phyloP scores from a whole-genome alignment of 1,284 basidiomycete genomes.

The Serendipita sp. region DNA sequence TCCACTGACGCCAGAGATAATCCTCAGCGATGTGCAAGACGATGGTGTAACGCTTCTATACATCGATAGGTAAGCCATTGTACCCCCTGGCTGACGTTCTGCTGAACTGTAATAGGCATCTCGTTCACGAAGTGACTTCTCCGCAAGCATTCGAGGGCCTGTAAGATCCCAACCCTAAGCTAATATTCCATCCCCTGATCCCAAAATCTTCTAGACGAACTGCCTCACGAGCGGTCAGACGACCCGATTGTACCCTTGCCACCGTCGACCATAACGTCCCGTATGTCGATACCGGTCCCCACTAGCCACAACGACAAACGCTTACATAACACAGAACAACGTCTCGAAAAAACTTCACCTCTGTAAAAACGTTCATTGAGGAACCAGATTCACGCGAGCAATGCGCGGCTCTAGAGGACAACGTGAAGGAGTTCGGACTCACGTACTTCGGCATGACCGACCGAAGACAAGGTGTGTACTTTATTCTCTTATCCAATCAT shows the following conservation, averaged over 20 bases:
- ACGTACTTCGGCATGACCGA: conserved; percentile 93
- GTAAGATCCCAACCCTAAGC: conserved; percentile 25
- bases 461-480: conserved; percentile 59
- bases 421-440: conserved; percentile 88
- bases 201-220: conserved; percentile 39
- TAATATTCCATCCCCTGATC: conserved; percentile 4
- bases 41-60: conserved; percentile 82
- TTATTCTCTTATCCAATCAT: neutral
- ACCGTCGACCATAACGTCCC: conserved; percentile 95
- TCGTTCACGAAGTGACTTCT: conserved; percentile 92
- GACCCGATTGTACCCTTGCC: conserved; percentile 87
- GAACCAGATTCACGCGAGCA: conserved; percentile 90
- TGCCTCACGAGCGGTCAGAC: conserved; percentile 68
- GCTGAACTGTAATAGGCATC: conserved; percentile 43
- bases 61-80: conserved; percentile 63
- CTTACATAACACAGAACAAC: conserved; percentile 41
- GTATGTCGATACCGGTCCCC: conserved; percentile 34
- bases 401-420: conserved; percentile 80
- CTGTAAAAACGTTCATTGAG: conserved; percentile 63
- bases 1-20: neutral
- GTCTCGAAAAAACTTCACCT: conserved; percentile 75
- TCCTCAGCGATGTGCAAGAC: conserved; percentile 50
- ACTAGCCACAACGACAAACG: neutral
- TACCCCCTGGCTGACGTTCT: neutral
- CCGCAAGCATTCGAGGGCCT: conserved; percentile 95